Evolutionary conservation across 1,139 yeast species (phyloP).

Genomic region (Scheffersomyces quercinus): DNA sequence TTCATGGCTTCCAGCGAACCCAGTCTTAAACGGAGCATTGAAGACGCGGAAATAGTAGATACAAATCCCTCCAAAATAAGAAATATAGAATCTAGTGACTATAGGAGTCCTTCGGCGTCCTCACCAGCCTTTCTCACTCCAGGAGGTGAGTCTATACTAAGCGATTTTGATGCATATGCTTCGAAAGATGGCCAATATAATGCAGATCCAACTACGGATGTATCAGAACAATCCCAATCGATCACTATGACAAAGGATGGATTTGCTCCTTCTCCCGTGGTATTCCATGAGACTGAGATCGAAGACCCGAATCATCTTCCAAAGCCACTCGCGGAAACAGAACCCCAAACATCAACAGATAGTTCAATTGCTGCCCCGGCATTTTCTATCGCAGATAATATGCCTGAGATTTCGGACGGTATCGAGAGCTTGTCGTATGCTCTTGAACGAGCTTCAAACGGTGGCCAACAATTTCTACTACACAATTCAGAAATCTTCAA

Average conservation of each 20-base stretch:
- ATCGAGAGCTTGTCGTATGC: slow-evolving; percentile 31
- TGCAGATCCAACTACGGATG: not conserved
- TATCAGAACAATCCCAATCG: no score
- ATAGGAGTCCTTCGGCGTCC: slow-evolving; percentile 1
- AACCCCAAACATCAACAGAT: no score
- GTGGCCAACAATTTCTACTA: slow-evolving; percentile 26
- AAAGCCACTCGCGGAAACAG: no score
- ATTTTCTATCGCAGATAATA: slow-evolving; percentile 5
- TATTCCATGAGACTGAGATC: no score
- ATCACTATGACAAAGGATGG: no score
- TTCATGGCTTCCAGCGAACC: no score
- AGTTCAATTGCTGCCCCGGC: not conserved
- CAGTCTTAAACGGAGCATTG: no score
- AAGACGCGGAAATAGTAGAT: no score
- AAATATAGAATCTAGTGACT: not conserved
- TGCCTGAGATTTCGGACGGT: slow-evolving; percentile 24
- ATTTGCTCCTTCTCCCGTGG: no score
- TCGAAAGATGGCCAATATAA: not conserved
- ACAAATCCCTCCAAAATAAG: no score
- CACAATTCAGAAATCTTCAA: slow-evolving; percentile 32
- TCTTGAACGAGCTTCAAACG: slow-evolving; percentile 29
- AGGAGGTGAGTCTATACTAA: slow-evolving; percentile 12
- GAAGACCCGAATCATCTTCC: no score
- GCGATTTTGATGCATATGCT: slow-evolving; percentile 2
- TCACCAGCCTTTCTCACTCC: slow-evolving; percentile 15